phyloP scores from a whole-genome alignment of 2,329 filamentous ascomycete species.

The Fusarium begoniae region DNA sequence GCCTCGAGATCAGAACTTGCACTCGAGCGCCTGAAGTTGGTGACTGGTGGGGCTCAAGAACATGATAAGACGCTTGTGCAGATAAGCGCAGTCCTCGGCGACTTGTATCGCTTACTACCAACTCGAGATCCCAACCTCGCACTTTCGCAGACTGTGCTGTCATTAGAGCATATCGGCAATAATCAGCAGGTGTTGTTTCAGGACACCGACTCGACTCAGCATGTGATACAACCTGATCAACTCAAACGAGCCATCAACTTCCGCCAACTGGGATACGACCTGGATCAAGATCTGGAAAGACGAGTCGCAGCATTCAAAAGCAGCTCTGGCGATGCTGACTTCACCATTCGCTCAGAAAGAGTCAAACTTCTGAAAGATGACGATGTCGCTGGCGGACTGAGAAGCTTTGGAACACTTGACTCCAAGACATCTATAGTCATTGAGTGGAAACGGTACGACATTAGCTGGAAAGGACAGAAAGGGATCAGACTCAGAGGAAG shows the following conservation, averaged over 20 bases:
- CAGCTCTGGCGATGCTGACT: background rate
- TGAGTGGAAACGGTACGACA: background rate
- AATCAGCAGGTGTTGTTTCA: background rate
- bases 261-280: background rate
- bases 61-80: background rate
- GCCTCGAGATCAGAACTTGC: background rate
- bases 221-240: background rate
- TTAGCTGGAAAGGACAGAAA: conserved; percentile 3
- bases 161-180: background rate
- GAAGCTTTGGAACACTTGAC: background rate
- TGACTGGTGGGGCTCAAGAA: background rate
- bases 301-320: background rate
- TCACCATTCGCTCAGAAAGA: background rate
- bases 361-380: background rate
- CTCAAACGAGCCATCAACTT: background rate
- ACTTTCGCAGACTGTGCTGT: background rate
- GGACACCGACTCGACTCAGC: background rate
- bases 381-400: background rate
- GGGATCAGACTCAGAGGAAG: background rate
- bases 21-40: background rate
- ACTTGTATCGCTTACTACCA: background rate
- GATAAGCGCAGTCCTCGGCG: background rate
- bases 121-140: background rate
- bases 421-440: background rate
- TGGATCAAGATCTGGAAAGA: background rate